Base-by-base conservation (phyloP, 208 protist genomes). In the Wallacemonas sp. region DNA sequence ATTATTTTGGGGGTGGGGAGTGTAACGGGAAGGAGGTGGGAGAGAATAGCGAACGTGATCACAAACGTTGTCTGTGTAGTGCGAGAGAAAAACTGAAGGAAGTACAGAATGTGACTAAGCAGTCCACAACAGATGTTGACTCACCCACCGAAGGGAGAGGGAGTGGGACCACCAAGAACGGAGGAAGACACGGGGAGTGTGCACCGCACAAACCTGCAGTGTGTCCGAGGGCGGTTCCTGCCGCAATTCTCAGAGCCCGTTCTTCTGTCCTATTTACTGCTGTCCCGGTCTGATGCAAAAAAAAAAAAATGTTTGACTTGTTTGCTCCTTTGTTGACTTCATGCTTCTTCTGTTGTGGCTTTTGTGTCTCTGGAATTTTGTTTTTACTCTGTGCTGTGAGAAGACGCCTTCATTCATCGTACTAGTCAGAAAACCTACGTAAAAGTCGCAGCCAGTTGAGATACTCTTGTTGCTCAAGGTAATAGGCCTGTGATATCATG, bases 381-480 rank as follows among this genome's bases (percentile, higher is more conserved):
- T 21, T 8, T 55, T 33, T 21, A 26, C 23, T 6, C n/a, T 33
- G 6, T 55, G 16, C 47, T 32, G 19, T 32, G 47, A 33, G 47
- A 30, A 47, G 17, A 47, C 6, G 4, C 6, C 11, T 26, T 41
- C 0, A n/a, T n/a, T 55, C 19, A 55, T 55, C 41, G 19, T 26
- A 12, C 67, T 74, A 86, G 27, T 85, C 76, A n/a, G 90, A 66
- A 64, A 95, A 95, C 44, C 61, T 61, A 14, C 76, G 76, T 43
- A 95, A 48, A 36, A 92, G 72, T 14, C 61, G 74, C 30, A 95
- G 69, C 85, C 86, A 93, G 57, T 93, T 81, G 46, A 91, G 57
- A 55, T 95, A 95, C 69, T 95, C 83, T 21, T 92, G 61, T 46
- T 95, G 87, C 55, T 95, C 87, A 27, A 87, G 83, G 65, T 81